Evolutionary conservation across 257 asterid genomes (phyloP), one percentile per base, ranked within the genome.

Genomic region (Nicotiana undulata): DNA sequence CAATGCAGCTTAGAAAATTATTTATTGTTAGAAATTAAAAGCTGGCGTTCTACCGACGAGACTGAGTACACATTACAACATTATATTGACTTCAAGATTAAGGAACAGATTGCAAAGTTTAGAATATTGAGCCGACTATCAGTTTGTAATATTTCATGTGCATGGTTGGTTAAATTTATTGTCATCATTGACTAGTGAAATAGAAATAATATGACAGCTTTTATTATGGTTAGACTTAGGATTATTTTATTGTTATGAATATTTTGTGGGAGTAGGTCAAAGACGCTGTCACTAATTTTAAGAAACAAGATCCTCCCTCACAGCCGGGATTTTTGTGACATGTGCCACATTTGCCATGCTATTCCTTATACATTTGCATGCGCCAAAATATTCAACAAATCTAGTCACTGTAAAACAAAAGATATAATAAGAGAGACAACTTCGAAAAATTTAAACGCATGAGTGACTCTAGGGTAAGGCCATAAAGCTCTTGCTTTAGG

Each of bases 301-400:
- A 80, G 78, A 82, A 82, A 85, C 85, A 79, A 85, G 83, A 82
- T 85, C 87, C 83, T 79, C 29, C 70, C 75, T 79, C 81, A 75
- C 70, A 52, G 87, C 79, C 82, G 82, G 63, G 26, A 79, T 75
- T 75, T 37, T 79, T 74, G 85, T 75, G 46, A 55, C 12, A 13
- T 44, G 49, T 72, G 77, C 34, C 77, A 70, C 34, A 0, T 26
- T 26, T 26, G 28, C 28, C 28, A 26, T 55, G 26, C 61, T 65
- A 31, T 17, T 2, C 22, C 56, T 44, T 1, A 4, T 4, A 51
- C 1, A 20, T 40, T 70, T 70, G 20, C 34, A 22, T 70, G 77
- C 34, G 44, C 4, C 34, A 22, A 20, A 40, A 20, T 63, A 64
- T 29, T 7, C 18, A 11, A 11, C 56, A 51, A 0, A 51, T 13